Conservation (phyloP, 2,329 filamentous ascomycete species). For the Curvularia sp. region DNA sequence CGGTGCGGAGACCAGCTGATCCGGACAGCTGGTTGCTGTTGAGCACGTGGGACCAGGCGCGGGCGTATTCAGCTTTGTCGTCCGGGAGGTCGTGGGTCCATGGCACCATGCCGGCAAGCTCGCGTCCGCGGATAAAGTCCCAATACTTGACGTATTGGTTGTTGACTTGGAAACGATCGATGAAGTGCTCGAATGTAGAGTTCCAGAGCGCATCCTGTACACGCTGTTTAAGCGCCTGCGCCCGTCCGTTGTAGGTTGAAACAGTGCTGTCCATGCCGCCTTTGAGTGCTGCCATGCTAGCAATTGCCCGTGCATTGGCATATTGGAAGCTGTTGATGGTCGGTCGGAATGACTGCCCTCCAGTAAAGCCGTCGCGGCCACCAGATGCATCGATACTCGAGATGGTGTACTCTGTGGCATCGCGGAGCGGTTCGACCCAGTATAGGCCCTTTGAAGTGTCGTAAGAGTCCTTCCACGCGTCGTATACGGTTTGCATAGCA, state of each 20-base stretch:
- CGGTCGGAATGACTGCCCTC: slow-evolving; percentile 53
- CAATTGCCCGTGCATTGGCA: slow-evolving; percentile 54
- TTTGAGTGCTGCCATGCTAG: slow-evolving; percentile 49
- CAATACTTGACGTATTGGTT: slow-evolving; percentile 53
- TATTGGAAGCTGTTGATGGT: slow-evolving; percentile 57
- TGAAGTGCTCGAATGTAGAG: slow-evolving; percentile 54
- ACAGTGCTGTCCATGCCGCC: slow-evolving; percentile 24
- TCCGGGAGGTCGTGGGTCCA: slow-evolving; percentile 56
- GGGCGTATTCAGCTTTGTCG: slow-evolving; percentile 47
- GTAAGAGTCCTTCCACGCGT: slow-evolving; percentile 51
- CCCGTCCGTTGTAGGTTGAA: slow-evolving; percentile 31
- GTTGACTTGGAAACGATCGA: slow-evolving; percentile 53
- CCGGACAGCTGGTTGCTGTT: slow-evolving; percentile 48
- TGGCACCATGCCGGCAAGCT: slow-evolving; percentile 55
- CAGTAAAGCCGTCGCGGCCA: slow-evolving; percentile 53
- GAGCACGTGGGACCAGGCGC: slow-evolving; percentile 50
- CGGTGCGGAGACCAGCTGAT: slow-evolving; percentile 51
- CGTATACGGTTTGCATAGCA: slow-evolving; percentile 50
- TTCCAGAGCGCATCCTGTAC: slow-evolving; percentile 56
- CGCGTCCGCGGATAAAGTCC: slow-evolving; percentile 54
- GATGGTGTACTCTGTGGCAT: slow-evolving; percentile 58
- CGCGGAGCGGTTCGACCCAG: slow-evolving; percentile 54
- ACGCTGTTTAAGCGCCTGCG: slow-evolving; percentile 47
- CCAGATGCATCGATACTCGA: slow-evolving; percentile 54
- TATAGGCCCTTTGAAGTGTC: slow-evolving; percentile 53